Evolutionary conservation across 768 basidiomycete genomes (phyloP).

Genomic region (Pleurotus eryngii): DNA sequence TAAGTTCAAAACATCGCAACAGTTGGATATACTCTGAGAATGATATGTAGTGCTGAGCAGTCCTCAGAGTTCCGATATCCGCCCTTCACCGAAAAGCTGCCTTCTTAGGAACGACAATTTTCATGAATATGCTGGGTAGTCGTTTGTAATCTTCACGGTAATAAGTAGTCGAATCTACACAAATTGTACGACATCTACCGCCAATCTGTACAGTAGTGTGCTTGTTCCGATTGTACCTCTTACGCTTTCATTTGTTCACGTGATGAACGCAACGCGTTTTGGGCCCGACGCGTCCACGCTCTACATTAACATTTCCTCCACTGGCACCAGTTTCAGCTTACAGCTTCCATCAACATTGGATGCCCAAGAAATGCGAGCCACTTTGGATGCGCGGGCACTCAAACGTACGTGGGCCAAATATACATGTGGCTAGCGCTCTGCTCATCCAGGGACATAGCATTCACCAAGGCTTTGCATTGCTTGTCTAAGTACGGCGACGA

Average conservation of each 20-base stretch:
- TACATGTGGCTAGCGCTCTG: background rate
- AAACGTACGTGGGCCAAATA: constrained; percentile 35
- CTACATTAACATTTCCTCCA: no score
- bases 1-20: constrained; percentile 24
- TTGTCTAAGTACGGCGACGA: constrained; percentile 84
- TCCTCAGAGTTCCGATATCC: constrained; percentile 43
- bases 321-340: no score
- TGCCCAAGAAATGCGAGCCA: constrained; percentile 58
- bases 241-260: no score
- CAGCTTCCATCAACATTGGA: background rate
- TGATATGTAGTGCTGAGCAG: constrained; percentile 34
- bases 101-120: constrained; percentile 21
- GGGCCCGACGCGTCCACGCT: no score
- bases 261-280: no score
- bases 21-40: background rate
- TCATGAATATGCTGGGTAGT: constrained; percentile 18
- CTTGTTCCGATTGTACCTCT: no score
- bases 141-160: no score
- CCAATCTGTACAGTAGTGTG: background rate
- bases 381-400: constrained; percentile 55
- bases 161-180: no score
- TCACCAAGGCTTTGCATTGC: constrained; percentile 72
- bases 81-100: constrained; percentile 41
- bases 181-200: background rate
- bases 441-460: constrained; percentile 41